Evolutionary conservation across 768 basidiomycete genomes (phyloP), one percentile per base, ranked within the genome.

Genomic region (Amanita exitialis): DNA sequence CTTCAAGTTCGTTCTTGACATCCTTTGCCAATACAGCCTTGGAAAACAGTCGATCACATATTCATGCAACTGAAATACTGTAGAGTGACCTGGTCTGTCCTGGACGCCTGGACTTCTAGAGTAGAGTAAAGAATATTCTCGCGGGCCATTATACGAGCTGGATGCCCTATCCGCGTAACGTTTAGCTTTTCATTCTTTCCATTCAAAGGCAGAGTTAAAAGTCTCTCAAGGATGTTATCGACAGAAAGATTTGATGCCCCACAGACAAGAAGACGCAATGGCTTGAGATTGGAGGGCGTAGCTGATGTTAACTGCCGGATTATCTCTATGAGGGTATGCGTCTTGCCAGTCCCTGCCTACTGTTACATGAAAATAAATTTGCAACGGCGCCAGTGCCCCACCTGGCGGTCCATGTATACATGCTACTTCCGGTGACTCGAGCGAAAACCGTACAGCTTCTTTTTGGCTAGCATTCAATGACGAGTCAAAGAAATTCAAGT

Each of bases 381-480:
- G 43, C 21, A 7, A 38, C 39, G 30, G 4, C 23, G 13, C 6
- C 8, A 37, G 13, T 18, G 32, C 32, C 10, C 32, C 61, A 79
- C 95, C 95, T 54, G 96, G 96, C n/a, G 96, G 96, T 0, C 96
- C 96, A 60, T 98, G 94, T 21, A 99, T 92, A 58, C 91, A 90
- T 1, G 90, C 90, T 0, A 97, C 78, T 62, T 95, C 85, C 4
- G 77, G 74, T 0, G 88, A 80, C 54, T 79, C 79, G 4, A 99
- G 65, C n/a, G 85, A 84, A 60, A 96, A 93, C 47, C 66, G 71
- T 28, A 98, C 80, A 0, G 94, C 95, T 10, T 78, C 73, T 62
- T 83, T 82, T 62, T 99, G 96, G 58, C 87, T 90, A 1, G 73
- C 66, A 62, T 99, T 98, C 49, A 98, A 70, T 0, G 70, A 75